These are phyloP conservation scores for Cornus florida DNA, from an alignment of 148 eudicot genomes.

Conservation along the genomic window DNA sequence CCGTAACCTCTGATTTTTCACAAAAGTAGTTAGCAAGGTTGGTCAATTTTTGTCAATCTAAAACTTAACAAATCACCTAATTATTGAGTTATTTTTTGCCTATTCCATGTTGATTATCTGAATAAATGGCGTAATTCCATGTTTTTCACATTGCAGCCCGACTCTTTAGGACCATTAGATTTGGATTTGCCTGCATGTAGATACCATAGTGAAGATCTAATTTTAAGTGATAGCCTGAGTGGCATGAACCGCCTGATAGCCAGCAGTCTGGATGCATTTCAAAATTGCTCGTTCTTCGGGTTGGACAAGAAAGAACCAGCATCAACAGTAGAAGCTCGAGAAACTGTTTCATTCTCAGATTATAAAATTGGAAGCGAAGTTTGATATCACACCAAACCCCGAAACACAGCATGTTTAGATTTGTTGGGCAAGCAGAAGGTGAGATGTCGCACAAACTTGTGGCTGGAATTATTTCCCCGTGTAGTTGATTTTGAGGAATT, in stretches of 20 bases:
- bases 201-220: slow-evolving; percentile 74
- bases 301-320: slow-evolving; percentile 58
- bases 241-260: slow-evolving; percentile 88
- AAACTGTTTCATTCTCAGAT: slow-evolving; percentile 53
- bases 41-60: background rate
- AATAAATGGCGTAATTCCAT: slow-evolving; percentile 15
- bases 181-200: slow-evolving; percentile 72
- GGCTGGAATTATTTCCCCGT: background rate
- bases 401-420: background rate
- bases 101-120: slow-evolving; percentile 6
- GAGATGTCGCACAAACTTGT: background rate
- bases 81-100: background rate
- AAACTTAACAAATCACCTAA: background rate
- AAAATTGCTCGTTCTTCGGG: slow-evolving; percentile 69
- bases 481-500: background rate
- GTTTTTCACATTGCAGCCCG: slow-evolving; percentile 60
- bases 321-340: slow-evolving; percentile 49
- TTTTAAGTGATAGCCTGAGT: slow-evolving; percentile 83
- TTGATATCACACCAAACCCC: slow-evolving; percentile 9
- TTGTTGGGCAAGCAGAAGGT: background rate
- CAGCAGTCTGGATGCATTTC: slow-evolving; percentile 92
- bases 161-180: slow-evolving; percentile 92
- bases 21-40: background rate
- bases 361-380: slow-evolving; percentile 40
- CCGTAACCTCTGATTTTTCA: background rate